A percentile compares a stretch with the other conserved stretches of the same genome.
These are phyloP conservation scores for Oxyria digyna DNA, from an alignment of 148 eudicot genomes.

Conservation along the genomic window DNA sequence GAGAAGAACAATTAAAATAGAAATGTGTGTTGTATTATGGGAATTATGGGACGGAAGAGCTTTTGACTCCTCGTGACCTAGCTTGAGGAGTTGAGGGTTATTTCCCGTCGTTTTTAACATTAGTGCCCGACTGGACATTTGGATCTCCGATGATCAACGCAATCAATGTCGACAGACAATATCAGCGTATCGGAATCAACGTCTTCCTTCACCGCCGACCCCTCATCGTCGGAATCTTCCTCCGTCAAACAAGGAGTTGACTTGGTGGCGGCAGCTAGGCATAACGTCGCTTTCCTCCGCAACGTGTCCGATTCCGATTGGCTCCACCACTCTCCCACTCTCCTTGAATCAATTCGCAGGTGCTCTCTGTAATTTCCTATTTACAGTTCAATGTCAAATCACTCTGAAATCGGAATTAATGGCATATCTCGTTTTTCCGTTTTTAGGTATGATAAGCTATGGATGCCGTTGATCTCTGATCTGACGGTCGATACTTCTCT, in stretches of 20 bases:
- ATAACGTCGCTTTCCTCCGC: constrained; percentile 52
- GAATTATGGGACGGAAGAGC: too few relatives aligned
- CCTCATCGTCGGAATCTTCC: constrained; percentile 24
- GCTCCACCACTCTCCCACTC: constrained; percentile 39
- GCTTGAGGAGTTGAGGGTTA: too few relatives aligned
- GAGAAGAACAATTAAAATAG: too few relatives aligned
- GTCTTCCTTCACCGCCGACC: constrained; percentile 28
- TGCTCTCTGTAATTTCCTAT: not conserved
- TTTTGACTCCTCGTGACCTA: too few relatives aligned
- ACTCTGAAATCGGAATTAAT: not conserved
- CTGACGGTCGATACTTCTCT: constrained; percentile 32
- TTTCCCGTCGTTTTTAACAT: too few relatives aligned
- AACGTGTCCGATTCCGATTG: constrained; percentile 47
- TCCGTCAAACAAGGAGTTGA: constrained; percentile 27
- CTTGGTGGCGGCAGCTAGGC: constrained; percentile 68
- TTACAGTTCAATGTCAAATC: not conserved
- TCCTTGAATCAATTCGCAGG: constrained; percentile 63
- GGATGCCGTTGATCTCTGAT: constrained; percentile 92
- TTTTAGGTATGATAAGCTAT: constrained; percentile 71
- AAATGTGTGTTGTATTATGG: too few relatives aligned
- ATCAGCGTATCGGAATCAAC: constrained; percentile 21
- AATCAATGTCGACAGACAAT: constrained; percentile 23
- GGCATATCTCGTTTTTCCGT: not conserved
- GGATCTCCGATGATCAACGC: not conserved
- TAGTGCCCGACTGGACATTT: too few relatives aligned